phyloP scores from a whole-genome alignment of 2,329 filamentous ascomycete species.

The Cladosporium sp. region DNA sequence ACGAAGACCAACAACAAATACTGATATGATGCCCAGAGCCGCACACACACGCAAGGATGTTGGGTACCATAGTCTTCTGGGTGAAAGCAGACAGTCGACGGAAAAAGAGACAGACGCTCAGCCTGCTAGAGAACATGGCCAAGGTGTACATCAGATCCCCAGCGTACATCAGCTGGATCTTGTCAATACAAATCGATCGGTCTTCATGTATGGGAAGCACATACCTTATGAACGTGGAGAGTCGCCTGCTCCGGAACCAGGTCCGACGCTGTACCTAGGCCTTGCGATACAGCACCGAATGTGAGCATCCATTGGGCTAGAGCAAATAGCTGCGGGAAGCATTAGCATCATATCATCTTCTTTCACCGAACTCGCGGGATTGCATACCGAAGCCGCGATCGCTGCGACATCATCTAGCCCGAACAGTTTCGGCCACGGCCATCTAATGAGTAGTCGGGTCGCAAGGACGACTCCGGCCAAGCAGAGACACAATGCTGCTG shows the following conservation, averaged over 20 bases:
- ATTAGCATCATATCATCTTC: background rate
- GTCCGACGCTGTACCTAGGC: background rate
- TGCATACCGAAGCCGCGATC: background rate
- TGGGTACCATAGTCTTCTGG: background rate
- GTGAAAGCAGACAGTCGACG: background rate
- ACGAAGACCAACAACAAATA: background rate
- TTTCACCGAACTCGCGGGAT: too few species aligned
- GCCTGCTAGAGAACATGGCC: conserved; percentile 8
- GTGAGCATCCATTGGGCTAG: background rate
- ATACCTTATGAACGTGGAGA: background rate
- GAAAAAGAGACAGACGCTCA: conserved; percentile 9
- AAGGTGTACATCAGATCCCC: background rate
- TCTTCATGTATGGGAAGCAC: background rate
- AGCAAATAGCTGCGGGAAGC: background rate
- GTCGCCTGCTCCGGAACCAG: background rate
- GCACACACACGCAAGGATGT: background rate
- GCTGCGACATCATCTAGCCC: conserved; percentile 12
- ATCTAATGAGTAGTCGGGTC: conserved; percentile 2
- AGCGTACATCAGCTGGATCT: background rate
- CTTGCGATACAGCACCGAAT: background rate
- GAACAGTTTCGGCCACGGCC: conserved; percentile 15
- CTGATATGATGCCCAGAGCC: background rate
- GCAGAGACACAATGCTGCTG: background rate
- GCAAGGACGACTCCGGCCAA: background rate
- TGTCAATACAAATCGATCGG: background rate